Conservation (phyloP, 768 basidiomycete species). For the Fibroporia radiculosa region DNA sequence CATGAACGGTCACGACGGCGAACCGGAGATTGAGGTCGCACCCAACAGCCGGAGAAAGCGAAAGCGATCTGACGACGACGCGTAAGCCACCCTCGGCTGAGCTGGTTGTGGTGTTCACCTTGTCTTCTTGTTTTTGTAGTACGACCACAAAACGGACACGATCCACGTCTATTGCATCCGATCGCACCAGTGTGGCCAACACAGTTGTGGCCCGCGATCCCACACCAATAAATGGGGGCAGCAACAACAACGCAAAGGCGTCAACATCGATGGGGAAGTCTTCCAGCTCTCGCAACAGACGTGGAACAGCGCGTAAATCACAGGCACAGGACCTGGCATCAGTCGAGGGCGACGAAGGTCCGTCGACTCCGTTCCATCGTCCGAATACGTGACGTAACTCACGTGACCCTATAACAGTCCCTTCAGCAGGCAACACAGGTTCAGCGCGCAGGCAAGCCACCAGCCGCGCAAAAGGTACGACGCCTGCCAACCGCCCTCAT, state of each 20-base stretch:
- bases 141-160: conserved; percentile 63
- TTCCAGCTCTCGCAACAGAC: conserved; percentile 21
- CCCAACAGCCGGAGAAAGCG: conserved; percentile 54
- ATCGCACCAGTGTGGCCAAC: conserved; percentile 37
- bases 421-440: conserved; percentile 30
- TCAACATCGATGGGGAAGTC: conserved; percentile 17
- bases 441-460: conserved; percentile 16
- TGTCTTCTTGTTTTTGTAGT: conserved; percentile 21
- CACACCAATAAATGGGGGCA: conserved; percentile 25
- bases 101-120: background rate
- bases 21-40: conserved; percentile 39
- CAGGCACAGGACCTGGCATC: conserved; percentile 23
- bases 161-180: conserved; percentile 67
- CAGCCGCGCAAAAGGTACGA: conserved; percentile 30
- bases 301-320: conserved; percentile 23
- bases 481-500: conserved; percentile 27
- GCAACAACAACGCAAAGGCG: conserved; percentile 13
- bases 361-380: conserved; percentile 16
- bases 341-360: conserved; percentile 62
- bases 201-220: conserved; percentile 17
- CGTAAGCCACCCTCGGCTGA: conserved; percentile 33
- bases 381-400: conserved; percentile 19
- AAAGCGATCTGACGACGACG: conserved; percentile 68
- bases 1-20: conserved; percentile 33
- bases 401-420: conserved; percentile 24